Conservation (phyloP, 306 rosid genomes). For the Cucumis melo region DNA sequence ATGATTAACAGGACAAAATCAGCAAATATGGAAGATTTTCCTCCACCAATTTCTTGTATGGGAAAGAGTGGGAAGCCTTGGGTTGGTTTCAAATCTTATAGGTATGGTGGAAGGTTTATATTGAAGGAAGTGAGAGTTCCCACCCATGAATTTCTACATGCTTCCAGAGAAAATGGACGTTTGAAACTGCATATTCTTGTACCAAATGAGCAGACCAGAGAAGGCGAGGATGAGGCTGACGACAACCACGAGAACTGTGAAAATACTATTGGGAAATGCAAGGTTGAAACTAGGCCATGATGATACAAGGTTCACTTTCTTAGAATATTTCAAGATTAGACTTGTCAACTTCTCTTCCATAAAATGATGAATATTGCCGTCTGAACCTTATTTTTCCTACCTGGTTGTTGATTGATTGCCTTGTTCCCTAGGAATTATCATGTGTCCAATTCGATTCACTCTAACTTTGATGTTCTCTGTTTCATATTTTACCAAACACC, state of each 20-base stretch:
- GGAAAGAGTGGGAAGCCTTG: conserved; percentile 58
- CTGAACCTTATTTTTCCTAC: neutral
- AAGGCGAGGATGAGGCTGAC: conserved; percentile 9
- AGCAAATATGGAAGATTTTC: conserved; percentile 37
- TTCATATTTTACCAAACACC: neutral
- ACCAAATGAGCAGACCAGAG: conserved; percentile 23
- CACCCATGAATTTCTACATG: conserved; percentile 52
- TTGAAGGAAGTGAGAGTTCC: conserved; percentile 53
- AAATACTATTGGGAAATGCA: conserved; percentile 5
- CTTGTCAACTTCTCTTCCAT: neutral
- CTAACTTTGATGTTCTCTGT: neutral
- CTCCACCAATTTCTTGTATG: conserved; percentile 81
- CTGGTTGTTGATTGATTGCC: neutral
- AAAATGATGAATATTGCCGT: neutral
- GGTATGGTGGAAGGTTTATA: conserved; percentile 62
- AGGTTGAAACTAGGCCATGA: neutral
- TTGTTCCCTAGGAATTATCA: neutral
- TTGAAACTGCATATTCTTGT: conserved; percentile 50
- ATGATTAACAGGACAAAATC: conserved; percentile 27
- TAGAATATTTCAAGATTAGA: neutral
- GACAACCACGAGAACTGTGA: neutral
- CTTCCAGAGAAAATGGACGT: conserved; percentile 75
- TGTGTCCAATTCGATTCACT: neutral
- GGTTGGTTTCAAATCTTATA: conserved; percentile 53
- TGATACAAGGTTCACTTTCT: neutral